Evolutionary conservation across 139 green algal species (phyloP).

Genomic region (Parachlorella kessleri): DNA sequence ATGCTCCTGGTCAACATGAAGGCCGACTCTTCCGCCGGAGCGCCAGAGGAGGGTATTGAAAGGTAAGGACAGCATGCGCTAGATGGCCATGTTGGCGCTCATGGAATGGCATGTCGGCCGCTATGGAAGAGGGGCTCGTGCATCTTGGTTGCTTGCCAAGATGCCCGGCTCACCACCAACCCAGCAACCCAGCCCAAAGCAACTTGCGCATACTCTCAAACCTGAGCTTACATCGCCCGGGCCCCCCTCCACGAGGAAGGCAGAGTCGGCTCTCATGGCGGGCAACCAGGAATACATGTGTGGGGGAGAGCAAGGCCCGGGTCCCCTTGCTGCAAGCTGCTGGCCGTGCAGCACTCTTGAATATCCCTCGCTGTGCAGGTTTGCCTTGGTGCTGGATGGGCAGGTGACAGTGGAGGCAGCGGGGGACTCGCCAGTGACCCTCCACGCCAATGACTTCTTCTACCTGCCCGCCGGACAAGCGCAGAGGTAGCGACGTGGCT

Average conservation of each 20-base stretch:
- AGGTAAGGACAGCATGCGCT: constrained; percentile 31
- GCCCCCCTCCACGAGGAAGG: too few species aligned
- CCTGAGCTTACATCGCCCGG: too few species aligned
- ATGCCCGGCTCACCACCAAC: background rate
- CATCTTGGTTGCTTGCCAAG: too few species aligned
- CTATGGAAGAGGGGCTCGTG: too few species aligned
- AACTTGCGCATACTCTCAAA: too few species aligned
- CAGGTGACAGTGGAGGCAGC: constrained; percentile 36
- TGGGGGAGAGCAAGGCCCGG: too few species aligned
- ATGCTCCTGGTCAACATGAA: constrained; percentile 86
- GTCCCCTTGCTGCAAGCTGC: too few species aligned
- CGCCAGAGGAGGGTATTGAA: constrained; percentile 51
- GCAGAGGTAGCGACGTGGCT: constrained; percentile 27
- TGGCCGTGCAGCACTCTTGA: too few species aligned
- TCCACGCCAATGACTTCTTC: constrained; percentile 69
- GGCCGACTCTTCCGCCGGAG: constrained; percentile 21
- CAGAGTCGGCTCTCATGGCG: too few species aligned
- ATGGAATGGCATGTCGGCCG: too few species aligned
- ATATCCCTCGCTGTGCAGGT: constrained; percentile 40
- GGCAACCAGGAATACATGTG: too few species aligned
- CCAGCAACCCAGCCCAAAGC: too few species aligned
- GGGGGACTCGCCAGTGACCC: constrained; percentile 9
- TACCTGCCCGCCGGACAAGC: constrained; percentile 73
- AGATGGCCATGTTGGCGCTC: background rate
- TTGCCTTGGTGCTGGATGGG: constrained; percentile 84